Evolutionary conservation across 352 stramenopile genomes (phyloP), one percentile per base, ranked within the genome.

Genomic region (Globisporangium canariense): DNA sequence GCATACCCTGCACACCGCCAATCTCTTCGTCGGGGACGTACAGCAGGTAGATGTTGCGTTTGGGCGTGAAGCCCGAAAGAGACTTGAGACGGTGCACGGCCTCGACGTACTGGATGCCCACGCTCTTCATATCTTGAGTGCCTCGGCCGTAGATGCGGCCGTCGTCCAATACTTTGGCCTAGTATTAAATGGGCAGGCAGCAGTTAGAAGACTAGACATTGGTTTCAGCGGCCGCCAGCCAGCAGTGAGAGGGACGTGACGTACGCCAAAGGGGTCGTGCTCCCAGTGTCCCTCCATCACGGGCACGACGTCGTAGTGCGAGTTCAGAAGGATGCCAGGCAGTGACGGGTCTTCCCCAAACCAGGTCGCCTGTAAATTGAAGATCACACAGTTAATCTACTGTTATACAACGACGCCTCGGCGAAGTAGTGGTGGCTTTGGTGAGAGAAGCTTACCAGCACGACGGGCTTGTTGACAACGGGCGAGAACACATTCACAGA

Each of bases 61-160:
- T 81, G 10, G 94, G 94, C 38, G 70, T 71, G 65, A 95, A 97
- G 1, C 77, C 78, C 3, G 74, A 61, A 53, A 41, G 36, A 2
- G 77, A 32, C 20, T 83, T 87, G 16, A 98, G 70, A 2, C 77
- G 66, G 10, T 82, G 69, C 16, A 98, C 75, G 0, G 94, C 93
- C 61, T 98, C 88, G 8, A 97, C 83, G 71, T 99, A 99, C 73
- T 99, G 96, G 49, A 98, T 88, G 65, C 89, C 97, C 3, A 99
- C 95, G 73, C 91, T 96, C 71, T 98, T 98, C 94, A 98, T 98
- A 69, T 98, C 94, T 69, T 98, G 94, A 16, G 90, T 66, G 13
- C 91, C 93, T 34, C 90, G 79, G 59, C 86, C 92, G 66, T 97
- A 97, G 63, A 98, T 97, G 59, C 81, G 83, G 10, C 82, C 89